Evolutionary conservation across 257 asterid species (phyloP).

Genomic region (Scutellaria minor): DNA sequence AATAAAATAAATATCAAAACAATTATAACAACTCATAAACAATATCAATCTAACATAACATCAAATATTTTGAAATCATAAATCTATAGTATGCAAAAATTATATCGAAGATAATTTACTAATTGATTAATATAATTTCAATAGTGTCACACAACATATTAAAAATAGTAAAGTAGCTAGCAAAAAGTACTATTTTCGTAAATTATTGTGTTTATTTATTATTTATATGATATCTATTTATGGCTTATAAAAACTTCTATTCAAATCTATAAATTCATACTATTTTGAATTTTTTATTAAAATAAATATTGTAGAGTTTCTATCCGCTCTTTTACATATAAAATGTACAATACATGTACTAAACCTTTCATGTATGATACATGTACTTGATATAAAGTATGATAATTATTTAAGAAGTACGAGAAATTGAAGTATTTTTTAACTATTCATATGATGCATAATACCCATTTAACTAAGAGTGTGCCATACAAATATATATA

Average conservation of each 20-base stretch:
- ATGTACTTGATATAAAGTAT: background rate
- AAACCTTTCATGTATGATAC: background rate
- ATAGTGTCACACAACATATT: background rate
- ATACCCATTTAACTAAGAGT: background rate
- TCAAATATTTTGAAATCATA: no score
- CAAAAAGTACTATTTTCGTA: background rate
- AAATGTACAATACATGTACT: background rate
- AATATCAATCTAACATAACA: no score
- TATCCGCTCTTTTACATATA: background rate
- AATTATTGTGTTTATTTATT: background rate
- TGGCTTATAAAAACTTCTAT: background rate
- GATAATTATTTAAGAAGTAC: background rate
- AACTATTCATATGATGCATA: background rate
- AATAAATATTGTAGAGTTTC: background rate
- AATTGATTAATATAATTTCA: no score
- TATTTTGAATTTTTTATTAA: background rate
- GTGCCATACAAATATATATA: background rate
- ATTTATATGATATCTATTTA: background rate
- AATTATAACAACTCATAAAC: no score
- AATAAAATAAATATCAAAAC: no score
- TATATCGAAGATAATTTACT: no score
- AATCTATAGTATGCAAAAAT: no score
- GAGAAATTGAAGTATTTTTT: background rate
- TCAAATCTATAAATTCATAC: background rate
- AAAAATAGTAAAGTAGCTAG: background rate